These are phyloP conservation scores for Saccharomycopsis sp. DNA, from an alignment of 805 yeast genomes.

Conservation along the genomic window DNA sequence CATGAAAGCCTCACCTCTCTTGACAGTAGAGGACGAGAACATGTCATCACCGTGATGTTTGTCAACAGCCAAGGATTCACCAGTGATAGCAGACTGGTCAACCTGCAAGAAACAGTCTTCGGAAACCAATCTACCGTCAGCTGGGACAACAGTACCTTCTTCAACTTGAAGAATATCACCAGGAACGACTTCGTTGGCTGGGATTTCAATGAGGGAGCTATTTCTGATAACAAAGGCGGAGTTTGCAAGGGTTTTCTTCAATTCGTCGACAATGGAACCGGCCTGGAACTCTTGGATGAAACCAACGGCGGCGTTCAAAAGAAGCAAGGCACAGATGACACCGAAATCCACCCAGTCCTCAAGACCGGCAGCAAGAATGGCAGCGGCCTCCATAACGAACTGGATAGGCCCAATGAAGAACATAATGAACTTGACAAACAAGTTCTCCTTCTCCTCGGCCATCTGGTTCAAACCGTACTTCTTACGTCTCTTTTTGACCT, in stretches of 20 bases:
- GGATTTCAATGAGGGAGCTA: conserved; percentile 68
- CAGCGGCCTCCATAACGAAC: conserved; percentile 97
- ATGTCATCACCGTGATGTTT: conserved; percentile 81
- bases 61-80: conserved; percentile 95
- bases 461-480: conserved; percentile 85
- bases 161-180: conserved; percentile 91
- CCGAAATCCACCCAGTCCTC: conserved; percentile 99
- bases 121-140: conserved; percentile 85
- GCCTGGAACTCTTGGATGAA: conserved; percentile 97
- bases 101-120: conserved; percentile 83
- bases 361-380: conserved; percentile 89
- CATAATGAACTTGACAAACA: conserved; percentile 71
- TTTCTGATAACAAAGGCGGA: conserved; percentile 81
- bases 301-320: conserved; percentile 90
- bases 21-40: conserved; percentile 90
- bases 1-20: conserved; percentile 94
- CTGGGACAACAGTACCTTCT: conserved; percentile 89
- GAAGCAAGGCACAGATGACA: conserved; percentile 82
- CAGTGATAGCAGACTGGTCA: conserved; percentile 95
- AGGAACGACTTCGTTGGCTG: conserved; percentile 83
- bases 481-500: conserved; percentile 78
- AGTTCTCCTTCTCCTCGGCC: conserved; percentile 82
- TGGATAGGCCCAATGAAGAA: conserved; percentile 94
- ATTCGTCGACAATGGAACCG: conserved; percentile 94
- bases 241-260: conserved; percentile 91